A percentile compares a stretch with the other conserved stretches of the same genome.
phyloP scores from a whole-genome alignment of 768 basidiomycete genomes.

The Tylopilus vinaceipallidus region DNA sequence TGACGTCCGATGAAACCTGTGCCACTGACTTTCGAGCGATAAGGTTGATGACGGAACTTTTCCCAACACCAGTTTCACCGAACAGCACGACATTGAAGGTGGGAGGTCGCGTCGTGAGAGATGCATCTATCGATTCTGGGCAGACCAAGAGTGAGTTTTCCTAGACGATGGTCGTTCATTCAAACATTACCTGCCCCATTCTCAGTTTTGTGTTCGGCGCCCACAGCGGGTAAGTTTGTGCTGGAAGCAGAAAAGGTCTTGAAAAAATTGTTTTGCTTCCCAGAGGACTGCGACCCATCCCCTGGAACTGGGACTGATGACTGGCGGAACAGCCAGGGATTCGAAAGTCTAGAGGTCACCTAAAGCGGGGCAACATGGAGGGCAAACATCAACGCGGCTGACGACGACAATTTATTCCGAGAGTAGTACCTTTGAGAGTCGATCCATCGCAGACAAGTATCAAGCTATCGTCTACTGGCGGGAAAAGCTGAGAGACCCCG shows the following conservation, averaged over 20 bases:
- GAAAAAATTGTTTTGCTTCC: neutral
- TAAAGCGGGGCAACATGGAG: conserved; percentile 2
- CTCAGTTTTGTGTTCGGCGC: neutral
- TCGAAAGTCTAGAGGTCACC: neutral
- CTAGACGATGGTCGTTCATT: neutral
- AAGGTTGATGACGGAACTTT: conserved; percentile 32
- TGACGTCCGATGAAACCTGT: conserved; percentile 26
- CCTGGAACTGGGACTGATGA: neutral
- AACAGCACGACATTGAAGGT: conserved; percentile 40
- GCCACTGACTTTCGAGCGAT: conserved; percentile 25
- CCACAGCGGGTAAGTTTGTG: neutral
- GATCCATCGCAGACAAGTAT: conserved; percentile 1
- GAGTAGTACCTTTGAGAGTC: conserved; percentile 9
- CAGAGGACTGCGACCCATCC: neutral
- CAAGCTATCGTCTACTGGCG: conserved; percentile 12
- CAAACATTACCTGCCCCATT: conserved; percentile 8
- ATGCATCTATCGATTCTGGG: conserved; percentile 1
- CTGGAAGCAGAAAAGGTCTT: neutral
- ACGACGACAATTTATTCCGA: neutral
- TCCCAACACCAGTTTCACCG: conserved; percentile 38
- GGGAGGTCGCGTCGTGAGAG: neutral
- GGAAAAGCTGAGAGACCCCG: neutral
- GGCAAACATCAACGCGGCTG: neutral
- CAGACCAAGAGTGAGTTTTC: conserved; percentile 6
- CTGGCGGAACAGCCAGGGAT: neutral